Evolutionary conservation across 305 asterid genomes (phyloP), one percentile per base, ranked within the genome.

Genomic region (Plantago lanceolata): DNA sequence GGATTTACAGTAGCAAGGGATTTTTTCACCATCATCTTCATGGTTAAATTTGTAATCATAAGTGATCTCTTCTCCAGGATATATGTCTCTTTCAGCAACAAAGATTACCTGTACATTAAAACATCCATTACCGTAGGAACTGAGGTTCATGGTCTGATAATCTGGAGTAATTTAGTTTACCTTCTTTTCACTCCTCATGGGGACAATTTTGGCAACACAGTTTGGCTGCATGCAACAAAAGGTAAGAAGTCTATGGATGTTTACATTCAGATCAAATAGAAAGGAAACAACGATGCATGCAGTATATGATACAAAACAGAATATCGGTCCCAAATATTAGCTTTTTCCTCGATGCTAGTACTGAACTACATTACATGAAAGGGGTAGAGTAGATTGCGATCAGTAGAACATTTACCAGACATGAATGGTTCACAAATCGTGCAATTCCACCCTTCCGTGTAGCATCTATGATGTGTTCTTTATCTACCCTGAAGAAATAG

Each of bases 391-490:
- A 33, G 6, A 15, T 37, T 37, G 8, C 45, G 9, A 58, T 47
- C 54, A 48, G 35, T 14, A 52, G 55, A 68, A 69, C 7, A 55
- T 52, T 16, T 81, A 83, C 93, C 78, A 64, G 52, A 60, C 94
- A 85, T 33, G 94, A 85, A 75, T 85, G 90, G 74, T 85, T 85
- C 64, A 85, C 89, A 65, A 85, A 85, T 60, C 90, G 83, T 48
- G 90, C 94, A 74, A 85, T 85, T 69, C 94, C 90, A 51, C 90
- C 94, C 76, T 85, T 83, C 35, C 85, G 83, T 57, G 94, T 83
- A 59, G 90, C 94, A 71, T 85, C 94, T 20, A 85, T 77, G 50
- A 85, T 79, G 70, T 73, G 79, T 65, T 83, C 90, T 76, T 74
- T 84, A 59, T 85, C 88, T 69, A 85, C 68, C 75, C 76, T 79